Evolutionary conservation across 2,329 filamentous ascomycete species (phyloP).

Genomic region (Parastagonospora avenae): DNA sequence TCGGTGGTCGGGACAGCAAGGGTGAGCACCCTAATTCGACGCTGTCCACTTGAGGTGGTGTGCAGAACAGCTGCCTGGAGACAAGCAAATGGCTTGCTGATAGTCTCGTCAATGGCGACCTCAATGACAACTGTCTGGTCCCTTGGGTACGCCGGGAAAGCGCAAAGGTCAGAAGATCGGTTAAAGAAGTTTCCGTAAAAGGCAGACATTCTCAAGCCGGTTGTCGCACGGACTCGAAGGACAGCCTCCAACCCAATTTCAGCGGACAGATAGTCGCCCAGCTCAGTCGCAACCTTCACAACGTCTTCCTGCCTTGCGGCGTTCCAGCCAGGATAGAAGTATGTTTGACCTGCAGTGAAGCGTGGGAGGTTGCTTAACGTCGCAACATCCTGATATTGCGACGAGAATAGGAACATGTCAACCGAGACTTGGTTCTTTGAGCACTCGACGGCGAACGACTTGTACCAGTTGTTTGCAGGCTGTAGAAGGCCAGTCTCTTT

Average conservation of each 20-base stretch:
- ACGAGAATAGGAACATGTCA: constrained; percentile 46
- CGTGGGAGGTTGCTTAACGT: constrained; percentile 93
- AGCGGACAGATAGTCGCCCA: constrained; percentile 94
- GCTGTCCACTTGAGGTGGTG: constrained; percentile 96
- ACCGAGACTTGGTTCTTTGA: constrained; percentile 99
- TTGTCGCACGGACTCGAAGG: constrained; percentile 91
- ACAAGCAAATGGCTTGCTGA: constrained; percentile 90
- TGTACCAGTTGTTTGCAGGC: constrained; percentile 96
- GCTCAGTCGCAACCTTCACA: constrained; percentile 96
- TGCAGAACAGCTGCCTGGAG: constrained; percentile 85
- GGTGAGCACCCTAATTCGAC: constrained; percentile 92
- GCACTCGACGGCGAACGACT: constrained; percentile 98
- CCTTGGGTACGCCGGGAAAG: constrained; percentile 95
- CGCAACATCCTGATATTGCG: constrained; percentile 83
- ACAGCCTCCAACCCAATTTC: constrained; percentile 97
- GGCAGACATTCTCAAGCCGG: constrained; percentile 91
- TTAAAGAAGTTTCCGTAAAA: constrained; percentile 99
- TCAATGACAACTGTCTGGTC: constrained; percentile 98
- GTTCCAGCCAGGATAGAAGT: constrained; percentile 98
- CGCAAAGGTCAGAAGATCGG: constrained; percentile 93
- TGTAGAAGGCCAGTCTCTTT: constrained; percentile 89
- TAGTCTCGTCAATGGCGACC: constrained; percentile 93
- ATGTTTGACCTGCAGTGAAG: constrained; percentile 97
- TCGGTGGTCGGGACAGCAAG: constrained; percentile 91
- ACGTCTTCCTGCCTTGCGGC: constrained; percentile 92